phyloP scores from a whole-genome alignment of 805 yeast genomes.

The Geotrichum ghanense region DNA sequence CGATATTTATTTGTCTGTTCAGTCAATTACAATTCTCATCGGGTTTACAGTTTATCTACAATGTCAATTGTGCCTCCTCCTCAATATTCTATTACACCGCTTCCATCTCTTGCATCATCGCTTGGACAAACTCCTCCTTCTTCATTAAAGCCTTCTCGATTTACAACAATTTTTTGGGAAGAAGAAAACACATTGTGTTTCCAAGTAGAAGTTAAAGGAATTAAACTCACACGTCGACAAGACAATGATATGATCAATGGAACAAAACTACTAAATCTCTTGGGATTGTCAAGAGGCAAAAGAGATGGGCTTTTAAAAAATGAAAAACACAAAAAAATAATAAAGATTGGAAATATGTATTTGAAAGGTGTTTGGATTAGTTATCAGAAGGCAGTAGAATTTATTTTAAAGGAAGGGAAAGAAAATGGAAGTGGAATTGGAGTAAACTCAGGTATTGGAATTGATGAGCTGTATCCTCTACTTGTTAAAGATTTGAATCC shows the following conservation, averaged over 20 bases:
- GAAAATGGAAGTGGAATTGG: not conserved
- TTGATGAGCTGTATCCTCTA: not conserved
- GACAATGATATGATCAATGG: conserved; percentile 1
- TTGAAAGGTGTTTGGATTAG: not conserved
- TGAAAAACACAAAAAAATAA: not conserved
- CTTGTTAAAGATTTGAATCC: not conserved
- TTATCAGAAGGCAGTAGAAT: not conserved
- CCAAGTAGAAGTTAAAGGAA: not conserved
- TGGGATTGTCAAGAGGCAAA: not conserved
- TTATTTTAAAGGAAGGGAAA: not conserved
- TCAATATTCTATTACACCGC: not conserved
- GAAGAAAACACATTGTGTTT: conserved; percentile 1
- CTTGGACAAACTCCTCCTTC: not conserved
- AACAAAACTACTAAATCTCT: not conserved
- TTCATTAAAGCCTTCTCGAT: not conserved
- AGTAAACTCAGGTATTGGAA: not conserved
- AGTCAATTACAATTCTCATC: too few relatives aligned
- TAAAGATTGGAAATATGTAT: not conserved
- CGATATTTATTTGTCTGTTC: too few relatives aligned
- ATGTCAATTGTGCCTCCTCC: not conserved
- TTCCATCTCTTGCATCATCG: not conserved
- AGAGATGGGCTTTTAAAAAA: not conserved
- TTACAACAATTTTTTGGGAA: not conserved
- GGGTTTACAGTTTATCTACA: too few relatives aligned
- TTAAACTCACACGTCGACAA: not conserved